Percentiles rank a stretch among this genome's conserved stretches.
Conservation (phyloP, 345 rosid genomes). For the Sonneratia caseolaris region DNA sequence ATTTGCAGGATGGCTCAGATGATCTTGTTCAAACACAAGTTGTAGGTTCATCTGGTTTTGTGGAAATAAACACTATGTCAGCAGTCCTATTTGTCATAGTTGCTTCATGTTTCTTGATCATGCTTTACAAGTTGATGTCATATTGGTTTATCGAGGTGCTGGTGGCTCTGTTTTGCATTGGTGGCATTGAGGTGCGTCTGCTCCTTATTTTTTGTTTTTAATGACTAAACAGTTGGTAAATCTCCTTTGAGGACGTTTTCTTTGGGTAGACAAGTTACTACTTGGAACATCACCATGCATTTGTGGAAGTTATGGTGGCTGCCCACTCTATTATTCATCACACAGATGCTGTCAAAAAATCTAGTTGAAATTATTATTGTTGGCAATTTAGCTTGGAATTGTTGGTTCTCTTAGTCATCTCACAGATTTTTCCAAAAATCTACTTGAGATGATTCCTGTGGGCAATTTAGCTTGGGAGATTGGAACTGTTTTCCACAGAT, state of each 20-base stretch:
- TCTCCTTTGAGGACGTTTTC: background rate
- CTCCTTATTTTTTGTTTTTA: conserved; percentile 1
- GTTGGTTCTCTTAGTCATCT: background rate
- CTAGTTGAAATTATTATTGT: no score
- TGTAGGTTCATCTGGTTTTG: conserved; percentile 46
- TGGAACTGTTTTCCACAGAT: background rate
- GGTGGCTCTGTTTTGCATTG: conserved; percentile 91
- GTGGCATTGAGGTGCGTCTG: conserved; percentile 86
- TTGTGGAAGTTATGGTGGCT: background rate
- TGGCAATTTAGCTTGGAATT: no score
- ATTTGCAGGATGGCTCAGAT: conserved; percentile 67
- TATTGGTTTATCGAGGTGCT: conserved; percentile 82
- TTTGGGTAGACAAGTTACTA: background rate
- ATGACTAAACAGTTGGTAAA: background rate
- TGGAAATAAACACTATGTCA: conserved; percentile 67
- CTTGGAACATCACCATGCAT: background rate
- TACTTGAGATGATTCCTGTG: background rate
- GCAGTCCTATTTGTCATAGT: conserved; percentile 79
- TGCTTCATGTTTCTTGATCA: conserved; percentile 90
- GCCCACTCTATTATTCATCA: no score
- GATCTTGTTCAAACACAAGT: conserved; percentile 35
- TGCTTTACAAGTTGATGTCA: conserved; percentile 98
- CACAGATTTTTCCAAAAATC: background rate
- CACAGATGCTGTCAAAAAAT: no score
- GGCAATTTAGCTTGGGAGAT: background rate